Evolutionary conservation across 352 stramenopile genomes (phyloP).

Genomic region (Pythium utonaiense): DNA sequence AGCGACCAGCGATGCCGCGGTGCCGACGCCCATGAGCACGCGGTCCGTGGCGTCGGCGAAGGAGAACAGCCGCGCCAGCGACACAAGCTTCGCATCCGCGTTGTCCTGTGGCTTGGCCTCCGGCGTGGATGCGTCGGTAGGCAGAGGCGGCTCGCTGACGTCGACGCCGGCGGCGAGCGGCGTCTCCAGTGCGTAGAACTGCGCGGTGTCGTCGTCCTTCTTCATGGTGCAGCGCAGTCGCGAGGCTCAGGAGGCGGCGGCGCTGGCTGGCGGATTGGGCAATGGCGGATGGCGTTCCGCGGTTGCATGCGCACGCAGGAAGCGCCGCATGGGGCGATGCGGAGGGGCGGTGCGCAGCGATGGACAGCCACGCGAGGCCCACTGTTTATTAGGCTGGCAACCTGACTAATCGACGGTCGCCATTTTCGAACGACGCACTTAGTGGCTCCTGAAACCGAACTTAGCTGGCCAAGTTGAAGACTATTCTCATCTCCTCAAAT

Average conservation of each 20-base stretch:
- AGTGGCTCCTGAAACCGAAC: too few relatives aligned
- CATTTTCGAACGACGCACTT: background rate
- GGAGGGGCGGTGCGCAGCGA: background rate
- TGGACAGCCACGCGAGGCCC: too few relatives aligned
- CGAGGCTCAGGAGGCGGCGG: background rate
- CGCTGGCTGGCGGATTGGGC: background rate
- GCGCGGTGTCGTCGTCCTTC: background rate
- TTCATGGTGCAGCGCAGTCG: background rate
- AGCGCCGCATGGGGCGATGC: background rate
- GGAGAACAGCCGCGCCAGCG: conserved; percentile 42
- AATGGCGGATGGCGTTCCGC: background rate
- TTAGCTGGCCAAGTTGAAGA: too few relatives aligned
- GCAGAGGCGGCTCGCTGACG: background rate
- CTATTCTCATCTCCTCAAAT: too few relatives aligned
- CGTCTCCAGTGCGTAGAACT: conserved; percentile 7
- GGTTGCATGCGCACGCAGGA: background rate
- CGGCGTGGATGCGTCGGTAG: background rate
- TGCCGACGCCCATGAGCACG: conserved; percentile 52
- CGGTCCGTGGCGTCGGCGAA: conserved; percentile 56
- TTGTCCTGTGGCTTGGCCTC: too few relatives aligned
- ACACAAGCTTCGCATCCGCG: conserved; percentile 47
- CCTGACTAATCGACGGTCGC: background rate
- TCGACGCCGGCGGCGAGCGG: background rate
- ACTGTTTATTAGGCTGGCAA: too few relatives aligned
- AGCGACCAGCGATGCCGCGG: conserved; percentile 34